These are phyloP conservation scores for Poteriospumella lacustris DNA, from an alignment of 108 stramenopile genomes.

Conservation along the genomic window DNA sequence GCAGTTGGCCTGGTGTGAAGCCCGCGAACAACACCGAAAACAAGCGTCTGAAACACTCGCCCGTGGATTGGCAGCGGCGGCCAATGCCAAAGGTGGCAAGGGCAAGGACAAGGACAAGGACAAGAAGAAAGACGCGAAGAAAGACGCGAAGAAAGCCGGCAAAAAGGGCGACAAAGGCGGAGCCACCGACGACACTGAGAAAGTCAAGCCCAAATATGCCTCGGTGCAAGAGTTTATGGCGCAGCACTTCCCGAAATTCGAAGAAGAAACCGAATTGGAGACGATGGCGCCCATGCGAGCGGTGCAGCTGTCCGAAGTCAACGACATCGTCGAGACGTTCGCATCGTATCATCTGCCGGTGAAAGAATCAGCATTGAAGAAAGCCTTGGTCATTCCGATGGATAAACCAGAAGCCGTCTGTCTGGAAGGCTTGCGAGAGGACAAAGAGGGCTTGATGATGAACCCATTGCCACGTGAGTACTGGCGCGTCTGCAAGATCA, in stretches of 20 bases:
- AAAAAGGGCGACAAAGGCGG: conserved; percentile 1
- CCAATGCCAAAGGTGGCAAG: neutral
- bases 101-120: neutral
- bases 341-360: neutral
- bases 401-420: conserved; percentile 23
- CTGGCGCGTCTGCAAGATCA: too few relatives aligned
- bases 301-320: conserved; percentile 6
- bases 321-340: neutral
- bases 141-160: neutral
- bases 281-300: neutral
- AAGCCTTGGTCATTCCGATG: conserved; percentile 12
- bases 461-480: conserved; percentile 9
- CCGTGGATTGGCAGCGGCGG: neutral
- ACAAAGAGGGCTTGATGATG: conserved; percentile 10
- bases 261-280: neutral
- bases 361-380: neutral
- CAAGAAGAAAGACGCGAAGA: neutral
- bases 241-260: conserved; percentile 17
- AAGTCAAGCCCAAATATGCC: neutral
- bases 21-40: neutral
- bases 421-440: conserved; percentile 10
- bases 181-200: neutral
- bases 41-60: neutral
- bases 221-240: conserved; percentile 6
- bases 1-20: neutral